A percentile compares a stretch with the other conserved stretches of the same genome.
phyloP scores from a whole-genome alignment of 208 protist species.

The Blechomonas ayalai region DNA sequence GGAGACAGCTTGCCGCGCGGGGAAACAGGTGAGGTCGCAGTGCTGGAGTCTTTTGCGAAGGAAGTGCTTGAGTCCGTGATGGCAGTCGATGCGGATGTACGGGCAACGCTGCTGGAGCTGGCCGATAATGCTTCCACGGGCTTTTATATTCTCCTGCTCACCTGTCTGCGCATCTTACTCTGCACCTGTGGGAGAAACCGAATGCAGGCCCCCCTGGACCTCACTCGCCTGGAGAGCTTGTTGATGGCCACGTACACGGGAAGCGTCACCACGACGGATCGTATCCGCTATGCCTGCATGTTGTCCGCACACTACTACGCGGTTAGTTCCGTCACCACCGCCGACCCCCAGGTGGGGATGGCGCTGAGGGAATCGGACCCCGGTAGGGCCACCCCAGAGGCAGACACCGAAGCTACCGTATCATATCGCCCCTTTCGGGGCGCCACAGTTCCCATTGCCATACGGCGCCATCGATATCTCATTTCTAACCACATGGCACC shows the following conservation, averaged over 20 bases:
- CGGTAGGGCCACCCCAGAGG: not conserved
- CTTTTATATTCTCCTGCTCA: conserved; percentile 32
- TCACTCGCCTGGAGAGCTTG: conserved; percentile 12
- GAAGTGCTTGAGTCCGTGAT: conserved; percentile 5
- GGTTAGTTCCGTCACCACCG: not conserved
- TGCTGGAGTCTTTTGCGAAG: not conserved
- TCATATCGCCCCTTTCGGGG: conserved; percentile 15
- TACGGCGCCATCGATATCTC: conserved; percentile 55
- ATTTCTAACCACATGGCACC: conserved; percentile 42
- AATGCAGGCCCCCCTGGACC: too few relatives aligned
- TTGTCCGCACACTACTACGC: conserved; percentile 62
- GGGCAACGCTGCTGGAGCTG: conserved; percentile 8
- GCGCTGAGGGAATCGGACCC: conserved; percentile 2
- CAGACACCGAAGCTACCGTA: not conserved
- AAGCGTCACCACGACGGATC: conserved; percentile 48
- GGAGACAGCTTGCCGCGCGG: not conserved
- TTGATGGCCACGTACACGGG: conserved; percentile 46
- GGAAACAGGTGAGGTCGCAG: not conserved
- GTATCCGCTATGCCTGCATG: conserved; percentile 63
- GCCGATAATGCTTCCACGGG: conserved; percentile 11
- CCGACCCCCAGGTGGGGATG: too few relatives aligned
- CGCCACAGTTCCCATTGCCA: conserved; percentile 28
- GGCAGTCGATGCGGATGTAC: conserved; percentile 5
- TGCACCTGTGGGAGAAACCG: too few relatives aligned
- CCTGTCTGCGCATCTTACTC: conserved; percentile 16